Evolutionary conservation across 768 basidiomycete species (phyloP).

Genomic region (Kwoniella shandongensis): DNA sequence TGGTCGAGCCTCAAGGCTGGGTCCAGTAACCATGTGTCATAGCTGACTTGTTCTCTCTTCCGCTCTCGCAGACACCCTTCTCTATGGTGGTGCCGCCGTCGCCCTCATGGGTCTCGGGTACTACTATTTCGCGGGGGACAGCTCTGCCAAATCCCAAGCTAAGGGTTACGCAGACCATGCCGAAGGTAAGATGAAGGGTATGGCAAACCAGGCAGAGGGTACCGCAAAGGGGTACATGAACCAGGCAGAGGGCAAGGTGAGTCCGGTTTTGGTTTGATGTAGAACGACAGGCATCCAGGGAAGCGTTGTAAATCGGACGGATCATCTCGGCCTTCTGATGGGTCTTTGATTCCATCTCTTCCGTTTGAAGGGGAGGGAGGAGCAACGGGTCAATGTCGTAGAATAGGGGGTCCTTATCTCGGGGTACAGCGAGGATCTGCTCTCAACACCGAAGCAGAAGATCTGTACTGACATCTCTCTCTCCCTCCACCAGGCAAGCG

Average conservation of each 20-base stretch:
- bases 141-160: slow-evolving; percentile 8
- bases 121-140: slow-evolving; percentile 29
- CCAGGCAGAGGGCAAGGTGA: slow-evolving; percentile 21
- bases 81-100: slow-evolving; percentile 31
- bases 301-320: too few species aligned
- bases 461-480: background rate
- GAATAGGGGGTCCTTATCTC: too few species aligned
- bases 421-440: too few species aligned
- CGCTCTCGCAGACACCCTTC: slow-evolving; percentile 16
- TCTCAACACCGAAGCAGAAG: too few species aligned
- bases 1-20: background rate
- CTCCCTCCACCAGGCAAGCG: slow-evolving; percentile 22
- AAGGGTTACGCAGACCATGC: slow-evolving; percentile 5
- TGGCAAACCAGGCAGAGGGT: slow-evolving; percentile 8
- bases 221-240: slow-evolving; percentile 19
- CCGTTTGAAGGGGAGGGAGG: too few species aligned
- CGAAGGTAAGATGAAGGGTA: slow-evolving; percentile 24
- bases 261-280: background rate
- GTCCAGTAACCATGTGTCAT: too few species aligned
- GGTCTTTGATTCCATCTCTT: too few species aligned
- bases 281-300: background rate
- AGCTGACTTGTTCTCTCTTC: background rate
- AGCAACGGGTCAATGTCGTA: too few species aligned
- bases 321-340: too few species aligned
- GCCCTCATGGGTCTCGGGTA: slow-evolving; percentile 30